Conservation (phyloP, 2,329 filamentous ascomycete species). For the Talaromyces sp. region DNA sequence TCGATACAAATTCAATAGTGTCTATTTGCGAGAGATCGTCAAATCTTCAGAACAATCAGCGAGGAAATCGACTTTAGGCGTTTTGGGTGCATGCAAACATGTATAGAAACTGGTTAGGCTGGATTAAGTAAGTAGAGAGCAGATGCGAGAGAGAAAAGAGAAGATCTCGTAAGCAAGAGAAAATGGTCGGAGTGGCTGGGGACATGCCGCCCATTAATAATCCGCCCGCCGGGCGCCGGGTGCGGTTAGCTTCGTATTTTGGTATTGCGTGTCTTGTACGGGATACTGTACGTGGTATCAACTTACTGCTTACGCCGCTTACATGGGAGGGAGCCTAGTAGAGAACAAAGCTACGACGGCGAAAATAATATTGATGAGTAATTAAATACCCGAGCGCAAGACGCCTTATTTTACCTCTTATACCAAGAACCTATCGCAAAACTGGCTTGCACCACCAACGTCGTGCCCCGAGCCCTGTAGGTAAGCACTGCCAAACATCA, state of each 20-base stretch:
- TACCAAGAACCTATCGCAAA: neutral
- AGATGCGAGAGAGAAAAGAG: constrained; percentile 14
- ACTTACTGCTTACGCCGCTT: neutral
- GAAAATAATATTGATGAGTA: neutral
- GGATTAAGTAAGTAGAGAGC: constrained; percentile 11
- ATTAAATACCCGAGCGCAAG: neutral
- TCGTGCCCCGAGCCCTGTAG: too few species aligned
- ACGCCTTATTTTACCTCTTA: neutral
- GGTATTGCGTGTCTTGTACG: neutral
- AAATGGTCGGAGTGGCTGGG: constrained; percentile 14
- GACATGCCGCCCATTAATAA: constrained; percentile 11
- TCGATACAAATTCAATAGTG: neutral
- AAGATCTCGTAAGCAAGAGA: constrained; percentile 37
- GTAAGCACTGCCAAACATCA: neutral
- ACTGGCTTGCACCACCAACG: too few species aligned
- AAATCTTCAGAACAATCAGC: neutral
- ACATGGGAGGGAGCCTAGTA: neutral
- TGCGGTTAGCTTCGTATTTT: neutral
- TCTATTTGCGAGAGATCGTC: neutral
- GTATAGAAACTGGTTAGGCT: constrained; percentile 20
- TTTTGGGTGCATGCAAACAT: neutral
- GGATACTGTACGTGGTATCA: too few species aligned
- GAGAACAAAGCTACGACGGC: neutral
- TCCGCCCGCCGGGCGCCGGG: constrained; percentile 12
- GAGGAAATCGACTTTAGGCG: neutral